phyloP scores from a whole-genome alignment of 2,329 filamentous ascomycete genomes.

The Ascochyta koolunga region DNA sequence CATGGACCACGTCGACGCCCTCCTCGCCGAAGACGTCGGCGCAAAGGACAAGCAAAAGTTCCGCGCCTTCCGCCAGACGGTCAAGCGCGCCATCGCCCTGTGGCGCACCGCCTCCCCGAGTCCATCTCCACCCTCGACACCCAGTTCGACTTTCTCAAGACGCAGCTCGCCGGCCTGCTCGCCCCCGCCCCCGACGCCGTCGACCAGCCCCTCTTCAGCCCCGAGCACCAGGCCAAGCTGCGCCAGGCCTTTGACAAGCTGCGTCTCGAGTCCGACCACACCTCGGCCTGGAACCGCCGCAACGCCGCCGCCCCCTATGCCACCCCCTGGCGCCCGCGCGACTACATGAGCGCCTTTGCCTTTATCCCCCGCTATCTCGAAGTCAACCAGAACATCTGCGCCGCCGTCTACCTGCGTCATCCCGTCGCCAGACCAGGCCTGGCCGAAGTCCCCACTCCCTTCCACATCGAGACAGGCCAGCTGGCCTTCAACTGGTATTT shows the following conservation, averaged over 20 bases:
- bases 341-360: conserved; percentile 89
- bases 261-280: conserved; percentile 79
- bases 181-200: not conserved
- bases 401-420: conserved; percentile 92
- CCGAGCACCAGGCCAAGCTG: conserved; percentile 65
- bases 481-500: conserved; percentile 95
- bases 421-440: conserved; percentile 83
- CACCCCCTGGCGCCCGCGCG: conserved; percentile 86
- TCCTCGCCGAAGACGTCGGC: conserved; percentile 64
- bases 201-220: conserved; percentile 33
- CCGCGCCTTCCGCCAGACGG: conserved; percentile 71
- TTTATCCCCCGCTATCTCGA: conserved; percentile 96
- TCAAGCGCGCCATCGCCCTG: conserved; percentile 67
- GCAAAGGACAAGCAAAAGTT: conserved; percentile 78
- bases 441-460: conserved; percentile 80
- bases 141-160: conserved; percentile 55
- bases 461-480: conserved; percentile 71
- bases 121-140: conserved; percentile 53
- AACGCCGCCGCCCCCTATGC: conserved; percentile 71
- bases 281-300: conserved; percentile 60
- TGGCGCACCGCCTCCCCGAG: conserved; percentile 51
- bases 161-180: conserved; percentile 26
- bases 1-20: conserved; percentile 61
- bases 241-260: conserved; percentile 62
- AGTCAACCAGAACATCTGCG: conserved; percentile 96